Conservation (phyloP, 2,329 filamentous ascomycete genomes). For the Corinectria fuckeliana region DNA sequence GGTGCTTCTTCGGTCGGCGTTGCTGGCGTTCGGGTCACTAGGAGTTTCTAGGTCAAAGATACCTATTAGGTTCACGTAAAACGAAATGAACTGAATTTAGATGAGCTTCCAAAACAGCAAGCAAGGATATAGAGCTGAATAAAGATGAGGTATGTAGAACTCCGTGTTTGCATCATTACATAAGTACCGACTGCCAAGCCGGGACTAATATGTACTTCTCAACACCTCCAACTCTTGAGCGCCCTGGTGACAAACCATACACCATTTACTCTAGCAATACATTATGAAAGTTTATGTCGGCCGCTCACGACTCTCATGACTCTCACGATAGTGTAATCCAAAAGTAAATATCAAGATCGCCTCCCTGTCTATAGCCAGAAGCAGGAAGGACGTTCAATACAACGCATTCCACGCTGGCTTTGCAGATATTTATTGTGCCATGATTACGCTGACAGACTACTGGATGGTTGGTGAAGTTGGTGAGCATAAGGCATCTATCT, state of each 20-base stretch:
- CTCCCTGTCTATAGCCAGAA: too few relatives aligned
- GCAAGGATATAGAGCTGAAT: background rate
- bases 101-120: background rate
- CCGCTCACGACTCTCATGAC: too few relatives aligned
- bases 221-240: background rate
- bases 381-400: too few relatives aligned
- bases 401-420: too few relatives aligned
- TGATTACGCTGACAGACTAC: too few relatives aligned
- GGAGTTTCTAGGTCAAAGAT: constrained; percentile 2
- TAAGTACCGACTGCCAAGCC: background rate
- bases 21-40: constrained; percentile 25
- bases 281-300: too few relatives aligned
- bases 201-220: too few relatives aligned
- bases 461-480: too few relatives aligned
- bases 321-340: too few relatives aligned
- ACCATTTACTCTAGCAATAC: background rate
- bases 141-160: background rate
- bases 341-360: too few relatives aligned
- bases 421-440: too few relatives aligned
- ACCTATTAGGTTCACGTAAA: background rate
- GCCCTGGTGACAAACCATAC: background rate
- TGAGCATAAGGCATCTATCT: too few relatives aligned
- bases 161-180: background rate
- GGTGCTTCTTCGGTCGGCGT: constrained; percentile 16
- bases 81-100: background rate